Percentiles rank a stretch among this genome's conserved stretches.
Evolutionary conservation across 2,329 filamentous ascomycete species (phyloP).

Genomic region (Neofusicoccum kwambonambiense): DNA sequence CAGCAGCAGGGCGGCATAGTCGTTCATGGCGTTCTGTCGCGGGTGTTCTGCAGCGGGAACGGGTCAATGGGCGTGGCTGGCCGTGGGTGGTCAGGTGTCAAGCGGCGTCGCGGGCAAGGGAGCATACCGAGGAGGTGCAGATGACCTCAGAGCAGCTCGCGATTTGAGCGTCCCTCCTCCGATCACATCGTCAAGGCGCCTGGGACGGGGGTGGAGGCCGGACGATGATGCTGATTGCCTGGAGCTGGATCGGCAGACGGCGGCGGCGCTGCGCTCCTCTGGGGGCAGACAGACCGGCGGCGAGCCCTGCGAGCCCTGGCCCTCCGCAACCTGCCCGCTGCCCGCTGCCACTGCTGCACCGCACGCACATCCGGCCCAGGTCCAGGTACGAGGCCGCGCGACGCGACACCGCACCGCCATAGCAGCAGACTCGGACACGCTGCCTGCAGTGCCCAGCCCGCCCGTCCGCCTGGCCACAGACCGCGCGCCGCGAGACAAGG

Average conservation of each 20-base stretch:
- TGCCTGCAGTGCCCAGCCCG: constrained; percentile 1
- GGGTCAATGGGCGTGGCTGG: background rate
- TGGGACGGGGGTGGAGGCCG: constrained; percentile 6
- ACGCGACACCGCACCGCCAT: background rate
- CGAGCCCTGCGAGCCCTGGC: background rate
- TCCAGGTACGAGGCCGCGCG: constrained; percentile 4
- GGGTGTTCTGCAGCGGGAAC: background rate
- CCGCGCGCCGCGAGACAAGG: constrained; percentile 6
- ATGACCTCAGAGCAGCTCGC: constrained; percentile 14
- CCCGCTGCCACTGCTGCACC: constrained; percentile 11
- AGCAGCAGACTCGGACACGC: background rate
- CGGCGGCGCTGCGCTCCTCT: background rate
- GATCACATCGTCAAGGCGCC: constrained; percentile 10
- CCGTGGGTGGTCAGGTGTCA: constrained; percentile 15
- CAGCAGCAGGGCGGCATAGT: constrained; percentile 29
- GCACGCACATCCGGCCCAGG: background rate
- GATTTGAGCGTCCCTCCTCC: background rate
- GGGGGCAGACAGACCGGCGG: background rate
- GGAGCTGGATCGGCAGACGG: constrained; percentile 12
- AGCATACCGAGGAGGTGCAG: constrained; percentile 12
- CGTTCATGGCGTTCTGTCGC: constrained; percentile 29
- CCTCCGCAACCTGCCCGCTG: constrained; percentile 9
- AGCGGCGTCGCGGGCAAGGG: background rate
- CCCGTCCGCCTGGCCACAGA: constrained; percentile 1
- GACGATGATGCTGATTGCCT: constrained; percentile 10